Evolutionary conservation across 768 basidiomycete genomes (phyloP).

Genomic region (Myochromella boudieri): DNA sequence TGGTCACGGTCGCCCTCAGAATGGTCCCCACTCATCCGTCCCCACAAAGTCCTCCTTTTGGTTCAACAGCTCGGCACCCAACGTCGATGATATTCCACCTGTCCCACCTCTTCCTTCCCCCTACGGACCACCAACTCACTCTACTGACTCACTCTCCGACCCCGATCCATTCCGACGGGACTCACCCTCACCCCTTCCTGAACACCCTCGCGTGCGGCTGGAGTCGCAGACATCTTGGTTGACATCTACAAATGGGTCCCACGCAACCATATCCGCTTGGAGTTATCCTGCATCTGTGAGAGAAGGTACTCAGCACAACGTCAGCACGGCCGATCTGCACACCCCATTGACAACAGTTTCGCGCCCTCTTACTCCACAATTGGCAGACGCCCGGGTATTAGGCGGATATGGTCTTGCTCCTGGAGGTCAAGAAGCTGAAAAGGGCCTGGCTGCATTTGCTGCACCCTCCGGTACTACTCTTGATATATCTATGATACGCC

Average conservation of each 20-base stretch:
- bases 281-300: slow-evolving; percentile 57
- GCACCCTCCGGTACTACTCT: slow-evolving; percentile 44
- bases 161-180: slow-evolving; percentile 68
- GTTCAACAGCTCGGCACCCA: slow-evolving; percentile 51
- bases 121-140: slow-evolving; percentile 49
- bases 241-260: slow-evolving; percentile 60
- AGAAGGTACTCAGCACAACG: slow-evolving; percentile 32
- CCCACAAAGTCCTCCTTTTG: slow-evolving; percentile 62
- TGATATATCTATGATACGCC: slow-evolving; percentile 54
- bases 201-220: slow-evolving; percentile 45
- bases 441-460: slow-evolving; percentile 47
- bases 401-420: slow-evolving; percentile 69
- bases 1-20: slow-evolving; percentile 33
- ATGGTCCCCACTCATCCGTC: slow-evolving; percentile 39
- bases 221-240: slow-evolving; percentile 77
- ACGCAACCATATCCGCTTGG: slow-evolving; percentile 62
- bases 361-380: slow-evolving; percentile 50
- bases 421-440: slow-evolving; percentile 47
- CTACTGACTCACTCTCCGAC: slow-evolving; percentile 37
- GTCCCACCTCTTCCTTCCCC: slow-evolving; percentile 68
- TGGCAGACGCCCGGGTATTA: slow-evolving; percentile 61
- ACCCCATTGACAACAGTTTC: slow-evolving; percentile 39
- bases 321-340: slow-evolving; percentile 42
- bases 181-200: slow-evolving; percentile 36
- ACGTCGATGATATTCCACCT: slow-evolving; percentile 54